Percentiles rank a stretch among this genome's conserved stretches.
Conservation (phyloP, 371 early-diverging fungal genomes). For the Actinomortierella wolfii region DNA sequence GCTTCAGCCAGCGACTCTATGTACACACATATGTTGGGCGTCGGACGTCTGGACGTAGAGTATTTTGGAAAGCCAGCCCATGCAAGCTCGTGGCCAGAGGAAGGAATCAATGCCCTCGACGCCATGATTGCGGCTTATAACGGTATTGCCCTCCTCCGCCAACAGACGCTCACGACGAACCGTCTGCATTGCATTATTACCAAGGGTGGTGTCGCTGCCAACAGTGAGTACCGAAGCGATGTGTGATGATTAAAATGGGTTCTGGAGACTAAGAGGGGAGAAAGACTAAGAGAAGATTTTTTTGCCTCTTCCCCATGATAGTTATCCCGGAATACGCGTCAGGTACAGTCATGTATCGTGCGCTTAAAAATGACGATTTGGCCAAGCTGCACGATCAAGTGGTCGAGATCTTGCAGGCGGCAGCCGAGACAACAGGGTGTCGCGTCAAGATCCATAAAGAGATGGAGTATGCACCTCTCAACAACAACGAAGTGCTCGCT, state of each 20-base stretch:
- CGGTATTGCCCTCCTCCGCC: constrained; percentile 55
- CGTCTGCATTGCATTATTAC: constrained; percentile 78
- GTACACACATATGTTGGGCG: constrained; percentile 36
- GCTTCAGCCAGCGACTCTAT: constrained; percentile 51
- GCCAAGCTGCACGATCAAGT: constrained; percentile 56
- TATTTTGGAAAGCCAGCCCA: constrained; percentile 73
- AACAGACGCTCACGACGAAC: constrained; percentile 59
- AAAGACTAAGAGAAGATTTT: too few relatives aligned
- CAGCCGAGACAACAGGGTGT: constrained; percentile 75
- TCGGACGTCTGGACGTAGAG: constrained; percentile 55
- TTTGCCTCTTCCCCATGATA: constrained; percentile 13
- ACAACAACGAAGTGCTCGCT: constrained; percentile 59
- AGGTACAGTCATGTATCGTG: constrained; percentile 60
- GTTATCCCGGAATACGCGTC: constrained; percentile 68
- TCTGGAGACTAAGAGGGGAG: too few relatives aligned
- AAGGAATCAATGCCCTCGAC: constrained; percentile 65
- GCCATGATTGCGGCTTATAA: constrained; percentile 58
- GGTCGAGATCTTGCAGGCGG: constrained; percentile 62
- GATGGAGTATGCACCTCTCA: constrained; percentile 54
- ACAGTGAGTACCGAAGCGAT: constrained; percentile 22
- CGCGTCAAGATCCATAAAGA: constrained; percentile 55
- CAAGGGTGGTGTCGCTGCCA: constrained; percentile 67
- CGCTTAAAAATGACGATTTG: constrained; percentile 55
- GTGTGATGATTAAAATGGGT: too few relatives aligned
- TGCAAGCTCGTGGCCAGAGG: constrained; percentile 41